Conservation (phyloP, 2,329 filamentous ascomycete genomes). For the Colletotrichum viniferum region DNA sequence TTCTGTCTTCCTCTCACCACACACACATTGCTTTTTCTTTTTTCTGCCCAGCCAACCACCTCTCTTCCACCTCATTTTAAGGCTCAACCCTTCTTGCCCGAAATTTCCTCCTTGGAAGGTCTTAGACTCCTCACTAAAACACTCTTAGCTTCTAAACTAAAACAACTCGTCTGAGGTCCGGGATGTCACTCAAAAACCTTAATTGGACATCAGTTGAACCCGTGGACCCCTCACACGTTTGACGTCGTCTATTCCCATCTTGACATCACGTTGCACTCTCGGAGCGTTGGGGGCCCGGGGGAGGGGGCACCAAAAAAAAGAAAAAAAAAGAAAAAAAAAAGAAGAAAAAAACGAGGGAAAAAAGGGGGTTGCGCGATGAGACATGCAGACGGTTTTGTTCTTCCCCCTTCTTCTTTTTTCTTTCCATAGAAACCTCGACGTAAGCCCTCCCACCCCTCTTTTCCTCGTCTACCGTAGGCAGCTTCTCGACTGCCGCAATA, state of each 20-base stretch:
- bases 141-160: background rate
- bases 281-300: background rate
- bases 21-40: background rate
- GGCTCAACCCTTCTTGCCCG: background rate
- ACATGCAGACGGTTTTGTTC: background rate
- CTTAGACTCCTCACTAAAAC: background rate
- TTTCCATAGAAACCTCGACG: background rate
- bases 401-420: background rate
- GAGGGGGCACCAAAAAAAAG: background rate
- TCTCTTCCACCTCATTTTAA: background rate
- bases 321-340: background rate
- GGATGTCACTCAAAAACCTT: conserved; percentile 20
- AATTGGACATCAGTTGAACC: conserved; percentile 17
- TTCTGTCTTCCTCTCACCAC: background rate
- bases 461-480: background rate
- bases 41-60: background rate
- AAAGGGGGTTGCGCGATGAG: background rate
- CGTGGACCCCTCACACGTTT: background rate
- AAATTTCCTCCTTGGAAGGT: background rate
- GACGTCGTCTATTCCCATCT: background rate
- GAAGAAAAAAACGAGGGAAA: background rate
- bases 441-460: background rate
- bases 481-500: background rate
- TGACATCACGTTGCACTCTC: background rate
- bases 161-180: background rate